phyloP scores from a whole-genome alignment of 2,329 filamentous ascomycete species.

The Pseudofabraea citricarpa region DNA sequence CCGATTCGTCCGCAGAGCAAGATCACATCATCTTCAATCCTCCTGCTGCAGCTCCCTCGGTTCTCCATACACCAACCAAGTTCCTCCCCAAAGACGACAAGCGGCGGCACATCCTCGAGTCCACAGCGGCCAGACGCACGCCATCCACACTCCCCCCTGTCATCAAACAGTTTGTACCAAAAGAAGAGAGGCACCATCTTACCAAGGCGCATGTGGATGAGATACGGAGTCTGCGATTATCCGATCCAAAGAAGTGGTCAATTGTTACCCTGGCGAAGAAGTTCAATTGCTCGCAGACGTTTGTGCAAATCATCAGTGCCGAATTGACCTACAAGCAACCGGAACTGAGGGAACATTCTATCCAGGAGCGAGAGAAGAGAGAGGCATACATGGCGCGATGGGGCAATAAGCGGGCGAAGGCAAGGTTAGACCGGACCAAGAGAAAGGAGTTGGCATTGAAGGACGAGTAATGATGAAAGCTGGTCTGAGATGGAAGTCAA shows the following conservation, averaged over 20 bases:
- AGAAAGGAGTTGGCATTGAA: conserved; percentile 33
- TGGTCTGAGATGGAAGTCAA: no score
- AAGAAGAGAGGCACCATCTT: conserved; percentile 40
- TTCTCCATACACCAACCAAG: conserved; percentile 61
- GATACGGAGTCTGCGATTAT: conserved; percentile 49
- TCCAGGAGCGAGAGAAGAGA: conserved; percentile 37
- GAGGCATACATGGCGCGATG: conserved; percentile 48
- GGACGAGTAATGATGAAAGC: no score
- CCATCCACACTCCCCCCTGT: conserved; percentile 20
- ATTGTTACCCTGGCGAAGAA: conserved; percentile 46
- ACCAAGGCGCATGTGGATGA: conserved; percentile 51
- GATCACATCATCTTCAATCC: conserved; percentile 53
- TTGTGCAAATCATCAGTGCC: conserved; percentile 33
- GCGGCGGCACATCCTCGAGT: conserved; percentile 21
- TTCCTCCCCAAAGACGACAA: conserved; percentile 50
- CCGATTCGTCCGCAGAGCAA: conserved; percentile 28
- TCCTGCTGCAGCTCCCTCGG: conserved; percentile 48
- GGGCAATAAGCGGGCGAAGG: conserved; percentile 50
- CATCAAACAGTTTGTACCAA: conserved; percentile 11
- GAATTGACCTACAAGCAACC: neutral
- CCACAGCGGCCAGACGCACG: conserved; percentile 11
- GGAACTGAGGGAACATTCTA: conserved; percentile 39
- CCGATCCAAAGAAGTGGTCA: conserved; percentile 52
- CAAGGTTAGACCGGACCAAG: conserved; percentile 50
- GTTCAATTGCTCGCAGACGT: conserved; percentile 51